Base-by-base conservation (phyloP, 108 stramenopile species). In the Seminavis robusta region DNA sequence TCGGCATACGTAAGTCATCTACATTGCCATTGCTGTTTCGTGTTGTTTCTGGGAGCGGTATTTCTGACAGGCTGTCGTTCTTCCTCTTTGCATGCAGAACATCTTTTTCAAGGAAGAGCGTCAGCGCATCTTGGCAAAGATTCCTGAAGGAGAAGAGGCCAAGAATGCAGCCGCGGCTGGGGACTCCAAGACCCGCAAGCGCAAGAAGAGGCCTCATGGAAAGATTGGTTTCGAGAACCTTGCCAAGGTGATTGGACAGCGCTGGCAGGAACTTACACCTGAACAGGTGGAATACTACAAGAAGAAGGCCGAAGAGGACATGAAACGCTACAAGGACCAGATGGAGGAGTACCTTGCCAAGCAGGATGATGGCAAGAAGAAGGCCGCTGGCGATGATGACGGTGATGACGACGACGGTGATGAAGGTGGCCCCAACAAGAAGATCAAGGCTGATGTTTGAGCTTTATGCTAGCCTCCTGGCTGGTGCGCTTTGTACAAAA, bases 201-300 rank as follows among this genome's bases (percentile, higher is more conserved):
- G 50, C 5, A 25, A 66, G 20, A 47, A 56, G 47, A 26, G 27
- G 5, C 75, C 81, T 7, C 80, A 83, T 65, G 81, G 85, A 11
- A 88, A 88, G 61, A 88, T 88, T 65, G 78, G 81, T 6, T 88
- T 88, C 70, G 79, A 88, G 33, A 75, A 61, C 27, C 70, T 88
- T 20, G 87, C 83, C 50, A 85, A 81, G 52, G 36, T 65, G 15
- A 82, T 92, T 45, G 86, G 80, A 2, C 52, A 60, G 24, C 70
- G 81, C 34, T 92, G 90, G 90, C 73, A 88, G 56, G 68, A 75
- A 3, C 63, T 85, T 20, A 43, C 53, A 20, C 33, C 51, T 4
- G 71, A 63, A 3, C 57, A 56, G 17, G 66, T 85, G 38, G 72
- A 65, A 19, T 54, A 78, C 38, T 92, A 81, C 68, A 76, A 83